Conservation (phyloP, 1,284 basidiomycete genomes). For the Leccinum subfulvum region DNA sequence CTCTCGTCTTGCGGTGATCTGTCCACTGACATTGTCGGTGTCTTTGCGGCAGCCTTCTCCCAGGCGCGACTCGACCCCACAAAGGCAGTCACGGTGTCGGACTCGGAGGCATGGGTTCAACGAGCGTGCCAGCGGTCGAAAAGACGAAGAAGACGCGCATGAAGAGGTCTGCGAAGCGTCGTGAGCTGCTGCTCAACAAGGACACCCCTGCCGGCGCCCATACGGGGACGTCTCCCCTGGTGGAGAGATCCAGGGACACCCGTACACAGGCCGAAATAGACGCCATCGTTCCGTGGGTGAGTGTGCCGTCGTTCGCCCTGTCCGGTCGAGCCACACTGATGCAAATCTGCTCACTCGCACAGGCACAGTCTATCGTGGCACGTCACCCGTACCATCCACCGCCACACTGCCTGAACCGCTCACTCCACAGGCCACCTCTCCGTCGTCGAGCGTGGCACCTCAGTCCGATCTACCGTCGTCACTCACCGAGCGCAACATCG, state of each 20-base stretch:
- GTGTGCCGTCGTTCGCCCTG: no score
- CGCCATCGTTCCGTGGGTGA: no score
- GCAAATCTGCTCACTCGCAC: no score
- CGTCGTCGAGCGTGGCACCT: background rate
- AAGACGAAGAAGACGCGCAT: background rate
- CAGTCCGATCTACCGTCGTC: background rate
- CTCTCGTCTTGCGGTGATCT: background rate
- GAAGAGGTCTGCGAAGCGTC: background rate
- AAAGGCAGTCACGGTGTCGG: background rate
- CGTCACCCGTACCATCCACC: no score
- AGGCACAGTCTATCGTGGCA: no score
- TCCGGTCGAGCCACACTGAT: no score
- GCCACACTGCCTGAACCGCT: no score
- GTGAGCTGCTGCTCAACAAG: background rate
- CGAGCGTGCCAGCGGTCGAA: background rate
- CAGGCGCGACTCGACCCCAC: background rate
- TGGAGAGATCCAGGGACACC: background rate
- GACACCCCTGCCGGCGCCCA: background rate
- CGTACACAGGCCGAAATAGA: no score
- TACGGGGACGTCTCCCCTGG: background rate
- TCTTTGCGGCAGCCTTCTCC: background rate
- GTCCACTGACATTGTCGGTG: background rate
- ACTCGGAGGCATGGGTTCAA: background rate
- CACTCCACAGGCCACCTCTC: no score
- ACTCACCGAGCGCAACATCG: background rate